Base-by-base conservation (phyloP, 148 eudicot species). In the Rhododendron simsii region DNA sequence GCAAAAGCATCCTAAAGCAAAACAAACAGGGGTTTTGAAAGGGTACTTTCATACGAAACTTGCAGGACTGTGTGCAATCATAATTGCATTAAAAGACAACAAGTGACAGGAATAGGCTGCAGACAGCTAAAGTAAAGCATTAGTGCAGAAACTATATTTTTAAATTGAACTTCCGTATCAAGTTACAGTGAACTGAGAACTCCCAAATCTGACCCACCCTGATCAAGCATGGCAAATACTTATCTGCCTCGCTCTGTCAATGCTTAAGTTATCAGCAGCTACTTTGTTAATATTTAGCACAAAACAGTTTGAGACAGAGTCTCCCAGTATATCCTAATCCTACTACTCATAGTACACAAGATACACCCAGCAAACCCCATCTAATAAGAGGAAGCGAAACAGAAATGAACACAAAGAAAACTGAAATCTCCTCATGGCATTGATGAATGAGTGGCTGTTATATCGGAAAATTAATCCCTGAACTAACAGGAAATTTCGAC, bases 1-100 rank as follows among this genome's bases (percentile, higher is more conserved):
- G 90, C 99, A 92, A 90, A 97, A 51, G 95, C 96, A 90, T 94
- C 99, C 99, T 97, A 92, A 80, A 90, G 88, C 35, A 37, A 1
- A 37, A 39, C n/a, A 76, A 37, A 39, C 0, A 76, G 53, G 77
- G 26, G 44, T 7, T 21, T 53, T 13, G 2, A 45, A 45, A 81
- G 23, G 16, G 5, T 50, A n/a, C 14, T 7, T 50, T 28, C 75
- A 15, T 78, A 78, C 6, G 41, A 80, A 48, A 80, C 82, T 7
- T 8, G 12, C 37, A 51, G 33, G 33, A 78, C 48, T 50, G 14
- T 80, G 26, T 48, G 55, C n/a, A 20, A 53, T 51, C 67, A 33
- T 53, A 33, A 53, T 18, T 30, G 82, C 61, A 79, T n/a, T 41
- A 28, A 44, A n/a, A 86, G 41, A 51, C 21, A 61, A 47, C 16